These are phyloP conservation scores for Porphyridium purpureum DNA, from an alignment of 23 red algal species.

Conservation along the genomic window DNA sequence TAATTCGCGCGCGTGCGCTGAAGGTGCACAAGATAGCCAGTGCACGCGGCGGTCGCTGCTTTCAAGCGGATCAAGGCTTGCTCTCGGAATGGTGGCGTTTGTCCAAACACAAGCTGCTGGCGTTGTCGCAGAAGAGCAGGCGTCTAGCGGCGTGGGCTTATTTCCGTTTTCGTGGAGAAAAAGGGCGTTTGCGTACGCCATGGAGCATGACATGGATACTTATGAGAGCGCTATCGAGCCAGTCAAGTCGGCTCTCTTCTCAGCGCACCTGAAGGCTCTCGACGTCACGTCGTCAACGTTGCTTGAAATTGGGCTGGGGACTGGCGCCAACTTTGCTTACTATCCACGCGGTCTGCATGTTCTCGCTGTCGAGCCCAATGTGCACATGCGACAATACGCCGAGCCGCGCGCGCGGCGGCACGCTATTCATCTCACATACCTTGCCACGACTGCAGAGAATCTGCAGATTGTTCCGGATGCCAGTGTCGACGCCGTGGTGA, in stretches of 20 bases:
- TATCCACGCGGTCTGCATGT: slow-evolving; percentile 12
- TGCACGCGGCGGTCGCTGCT: too few relatives aligned
- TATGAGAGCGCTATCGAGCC: slow-evolving; percentile 29
- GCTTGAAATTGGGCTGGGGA: slow-evolving; percentile 44
- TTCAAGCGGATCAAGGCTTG: too few relatives aligned
- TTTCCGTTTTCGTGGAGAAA: too few relatives aligned
- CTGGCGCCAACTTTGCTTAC: slow-evolving; percentile 45
- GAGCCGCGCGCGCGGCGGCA: neutral
- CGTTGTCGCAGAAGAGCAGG: too few relatives aligned
- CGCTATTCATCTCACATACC: neutral
- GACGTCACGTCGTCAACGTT: too few relatives aligned
- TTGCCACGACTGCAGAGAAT: neutral
- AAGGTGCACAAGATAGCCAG: too few relatives aligned
- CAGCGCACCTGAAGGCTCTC: neutral
- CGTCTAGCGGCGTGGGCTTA: too few relatives aligned
- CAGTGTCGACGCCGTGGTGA: slow-evolving; percentile 26
- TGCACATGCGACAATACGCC: slow-evolving; percentile 30
- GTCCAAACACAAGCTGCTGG: too few relatives aligned
- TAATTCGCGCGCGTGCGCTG: too few relatives aligned
- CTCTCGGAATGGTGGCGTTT: too few relatives aligned
- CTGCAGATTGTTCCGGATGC: slow-evolving; percentile 1
- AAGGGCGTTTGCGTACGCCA: slow-evolving; percentile 21
- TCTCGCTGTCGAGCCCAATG: slow-evolving; percentile 43
- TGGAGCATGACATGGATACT: slow-evolving; percentile 34
- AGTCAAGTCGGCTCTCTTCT: slow-evolving; percentile 19